Base-by-base conservation (phyloP, 2,329 filamentous ascomycete species). In the Xylaria arbuscula region DNA sequence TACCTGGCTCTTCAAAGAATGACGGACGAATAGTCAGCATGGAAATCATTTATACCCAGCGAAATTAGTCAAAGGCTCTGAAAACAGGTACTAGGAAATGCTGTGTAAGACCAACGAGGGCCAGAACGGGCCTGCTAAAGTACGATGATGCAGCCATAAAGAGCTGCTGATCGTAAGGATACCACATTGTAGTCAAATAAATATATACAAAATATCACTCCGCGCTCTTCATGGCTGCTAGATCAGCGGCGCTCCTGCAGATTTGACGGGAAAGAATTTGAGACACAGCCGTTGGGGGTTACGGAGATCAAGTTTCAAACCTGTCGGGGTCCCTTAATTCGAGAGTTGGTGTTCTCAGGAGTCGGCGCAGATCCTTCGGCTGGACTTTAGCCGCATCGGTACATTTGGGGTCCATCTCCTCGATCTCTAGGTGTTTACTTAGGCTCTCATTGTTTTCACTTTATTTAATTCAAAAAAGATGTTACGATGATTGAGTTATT, bases 231-330 rank as follows among this genome's bases (percentile, higher is more conserved):
- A 36, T 59, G 53, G 17, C 13, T 24, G 42, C 38, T 11, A 56
- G 11, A 48, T n/a, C n/a, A 5, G 19, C 11, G 19, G 63, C 63
- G 28, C 58, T 54, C 15, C 28, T 40, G 32, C 59, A 59, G 60
- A 15, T 38, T 32, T 11, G 22, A 40, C 66, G 53, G 66, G 17
- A 59, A 40, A 22, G 17, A 55, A 62, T 22, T 19, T 64, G 64
- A 69, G 64, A 69, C 64, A 45, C 42, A 60, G 24, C 64, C 55
- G 60, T 38, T 24, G 47, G 48, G 59, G 22, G 17, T 61, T 57
- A 51, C 62, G 57, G 67, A 60, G 64, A 40, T 59, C 34, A 58
- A 17, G 67, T 69, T 69, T 69, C 67, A 69, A 17, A 57, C 61
- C 19, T 45, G 54, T 55, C 51, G 28, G 57, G 51, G 19, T 47